A percentile compares a stretch with the other conserved stretches of the same genome.
These are phyloP conservation scores for Macrophomina pseudophaseolina DNA, from an alignment of 2,329 filamentous ascomycete species.

Conservation along the genomic window DNA sequence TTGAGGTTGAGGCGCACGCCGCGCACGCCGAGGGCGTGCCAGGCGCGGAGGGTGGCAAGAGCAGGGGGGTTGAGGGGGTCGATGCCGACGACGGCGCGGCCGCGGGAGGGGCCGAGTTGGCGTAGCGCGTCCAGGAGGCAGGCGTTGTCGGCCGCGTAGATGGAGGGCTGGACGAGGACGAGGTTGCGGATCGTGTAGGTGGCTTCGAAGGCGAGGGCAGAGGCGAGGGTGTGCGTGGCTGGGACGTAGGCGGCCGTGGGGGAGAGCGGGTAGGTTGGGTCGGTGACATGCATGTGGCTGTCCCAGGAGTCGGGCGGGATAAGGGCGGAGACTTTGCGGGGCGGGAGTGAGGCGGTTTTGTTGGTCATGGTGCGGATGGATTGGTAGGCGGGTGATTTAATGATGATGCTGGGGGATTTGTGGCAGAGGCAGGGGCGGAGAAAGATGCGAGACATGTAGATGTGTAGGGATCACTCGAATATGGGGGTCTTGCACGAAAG, in stretches of 20 bases:
- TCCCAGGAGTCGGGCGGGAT: slow-evolving; percentile 61
- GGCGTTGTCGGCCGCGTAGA: slow-evolving; percentile 66
- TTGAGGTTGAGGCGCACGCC: slow-evolving; percentile 65
- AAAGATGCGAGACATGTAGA: not conserved
- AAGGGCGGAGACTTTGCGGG: slow-evolving; percentile 25
- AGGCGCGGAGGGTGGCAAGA: slow-evolving; percentile 51
- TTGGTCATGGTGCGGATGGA: not conserved
- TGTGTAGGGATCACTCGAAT: too few relatives aligned
- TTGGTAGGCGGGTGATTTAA: not conserved
- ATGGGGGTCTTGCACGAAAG: not conserved
- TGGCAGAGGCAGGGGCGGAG: not conserved
- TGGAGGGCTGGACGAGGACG: slow-evolving; percentile 64
- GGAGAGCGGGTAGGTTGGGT: slow-evolving; percentile 59
- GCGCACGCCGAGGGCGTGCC: slow-evolving; percentile 64
- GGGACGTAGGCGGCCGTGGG: slow-evolving; percentile 59
- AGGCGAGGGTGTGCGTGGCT: slow-evolving; percentile 53
- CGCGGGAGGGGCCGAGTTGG: slow-evolving; percentile 55
- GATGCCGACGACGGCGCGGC: slow-evolving; percentile 62
- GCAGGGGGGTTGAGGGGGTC: slow-evolving; percentile 46
- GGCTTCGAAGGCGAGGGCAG: slow-evolving; percentile 59
- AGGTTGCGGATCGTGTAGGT: slow-evolving; percentile 59
- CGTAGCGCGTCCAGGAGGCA: slow-evolving; percentile 62
- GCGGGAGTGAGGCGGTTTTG: not conserved
- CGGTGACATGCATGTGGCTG: slow-evolving; percentile 68
- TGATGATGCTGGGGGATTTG: not conserved